phyloP scores from a whole-genome alignment of 2,329 filamentous ascomycete species.

The Aspergillus eucalypticola region DNA sequence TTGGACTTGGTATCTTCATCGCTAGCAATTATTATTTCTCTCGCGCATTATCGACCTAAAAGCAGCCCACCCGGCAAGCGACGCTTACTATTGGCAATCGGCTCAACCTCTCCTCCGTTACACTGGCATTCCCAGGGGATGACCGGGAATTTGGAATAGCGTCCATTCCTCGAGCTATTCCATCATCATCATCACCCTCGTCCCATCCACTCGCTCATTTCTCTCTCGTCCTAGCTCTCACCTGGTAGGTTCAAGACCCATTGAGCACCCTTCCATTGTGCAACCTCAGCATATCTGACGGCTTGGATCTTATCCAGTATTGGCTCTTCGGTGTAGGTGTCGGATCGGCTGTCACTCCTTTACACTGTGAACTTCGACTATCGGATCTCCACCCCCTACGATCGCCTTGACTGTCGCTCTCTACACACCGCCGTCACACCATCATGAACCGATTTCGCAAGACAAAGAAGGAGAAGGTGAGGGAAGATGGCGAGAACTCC shows the following conservation, averaged over 20 bases:
- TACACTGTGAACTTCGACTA: background rate
- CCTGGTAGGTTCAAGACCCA: background rate
- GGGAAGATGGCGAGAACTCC: conserved; percentile 20
- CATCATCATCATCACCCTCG: background rate
- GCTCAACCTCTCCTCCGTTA: background rate
- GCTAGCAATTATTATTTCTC: conserved; percentile 3
- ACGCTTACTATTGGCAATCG: conserved; percentile 14
- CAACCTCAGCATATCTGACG: background rate
- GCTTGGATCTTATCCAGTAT: background rate
- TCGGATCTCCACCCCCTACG: background rate
- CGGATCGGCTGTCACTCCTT: background rate
- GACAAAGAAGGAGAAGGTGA: conserved; percentile 39
- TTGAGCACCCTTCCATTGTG: background rate
- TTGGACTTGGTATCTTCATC: background rate
- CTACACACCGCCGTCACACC: background rate
- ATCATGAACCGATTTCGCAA: conserved; percentile 46
- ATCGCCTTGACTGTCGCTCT: background rate
- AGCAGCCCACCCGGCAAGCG: conserved; percentile 16
- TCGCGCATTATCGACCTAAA: conserved; percentile 5
- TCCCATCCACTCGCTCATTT: background rate
- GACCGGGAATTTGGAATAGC: background rate
- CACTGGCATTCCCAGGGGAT: conserved; percentile 1
- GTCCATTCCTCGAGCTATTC: background rate
- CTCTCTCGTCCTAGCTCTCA: background rate
- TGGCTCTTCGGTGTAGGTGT: background rate